Evolutionary conservation across 2,329 filamentous ascomycete genomes (phyloP).

Genomic region (Tolypocladium endophyticum): DNA sequence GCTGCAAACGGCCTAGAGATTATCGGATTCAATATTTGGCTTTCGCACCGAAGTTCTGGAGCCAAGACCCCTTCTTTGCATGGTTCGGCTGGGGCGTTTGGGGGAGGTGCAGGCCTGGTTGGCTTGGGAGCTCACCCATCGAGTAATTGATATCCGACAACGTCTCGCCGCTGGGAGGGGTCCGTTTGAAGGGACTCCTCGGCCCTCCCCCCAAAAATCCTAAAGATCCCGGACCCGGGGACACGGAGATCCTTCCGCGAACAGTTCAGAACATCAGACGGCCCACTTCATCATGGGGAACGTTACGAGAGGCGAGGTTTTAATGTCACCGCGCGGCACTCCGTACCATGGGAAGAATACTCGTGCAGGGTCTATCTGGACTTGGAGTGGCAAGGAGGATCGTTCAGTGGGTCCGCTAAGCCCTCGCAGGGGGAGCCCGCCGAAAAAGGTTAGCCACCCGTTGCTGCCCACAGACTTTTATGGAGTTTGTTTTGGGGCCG

Average conservation of each 20-base stretch:
- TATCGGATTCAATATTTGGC: neutral
- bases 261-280: no score
- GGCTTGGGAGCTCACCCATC: neutral
- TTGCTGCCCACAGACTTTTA: no score
- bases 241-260: neutral
- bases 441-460: neutral
- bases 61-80: neutral
- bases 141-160: neutral
- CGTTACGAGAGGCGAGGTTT: neutral
- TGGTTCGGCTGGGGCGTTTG: neutral
- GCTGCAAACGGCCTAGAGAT: neutral
- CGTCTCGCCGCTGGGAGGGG: neutral
- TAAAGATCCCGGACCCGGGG: neutral
- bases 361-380: neutral
- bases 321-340: neutral
- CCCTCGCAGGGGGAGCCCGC: neutral
- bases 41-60: neutral
- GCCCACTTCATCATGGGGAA: neutral
- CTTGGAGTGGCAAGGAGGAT: neutral
- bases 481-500: neutral
- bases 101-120: neutral
- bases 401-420: neutral
- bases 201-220: no score
- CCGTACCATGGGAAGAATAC: neutral
- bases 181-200: neutral